Evolutionary conservation across 225 moss, liverwort and hornwort species (phyloP).

Genomic region (Antitrichia curtipendula): DNA sequence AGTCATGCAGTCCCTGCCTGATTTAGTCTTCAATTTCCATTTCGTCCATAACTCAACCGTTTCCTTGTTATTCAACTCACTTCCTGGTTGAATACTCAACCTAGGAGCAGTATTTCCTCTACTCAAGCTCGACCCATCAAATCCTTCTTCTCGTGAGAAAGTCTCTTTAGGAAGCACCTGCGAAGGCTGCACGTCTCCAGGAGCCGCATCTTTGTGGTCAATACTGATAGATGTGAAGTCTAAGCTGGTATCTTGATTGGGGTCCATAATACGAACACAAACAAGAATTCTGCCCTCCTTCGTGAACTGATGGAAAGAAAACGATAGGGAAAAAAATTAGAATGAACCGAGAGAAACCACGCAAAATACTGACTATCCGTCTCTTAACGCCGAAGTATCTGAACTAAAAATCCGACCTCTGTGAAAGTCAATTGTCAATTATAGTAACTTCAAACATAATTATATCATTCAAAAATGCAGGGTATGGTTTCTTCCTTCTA

Average conservation of each 20-base stretch:
- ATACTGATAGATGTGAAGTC: conserved; percentile 8
- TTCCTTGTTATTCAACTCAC: conserved; percentile 20
- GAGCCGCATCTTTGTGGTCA: conserved; percentile 1
- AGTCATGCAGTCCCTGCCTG: conserved; percentile 1
- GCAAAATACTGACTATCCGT: not conserved
- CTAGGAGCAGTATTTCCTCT: conserved; percentile 45
- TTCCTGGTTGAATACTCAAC: conserved; percentile 65
- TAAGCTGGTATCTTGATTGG: not conserved
- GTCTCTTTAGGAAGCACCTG: conserved; percentile 27
- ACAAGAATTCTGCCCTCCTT: conserved; percentile 74
- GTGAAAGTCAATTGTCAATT: not conserved
- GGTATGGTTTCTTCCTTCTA: not conserved
- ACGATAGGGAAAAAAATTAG: not conserved
- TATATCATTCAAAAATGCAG: not conserved
- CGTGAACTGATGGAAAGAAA: conserved; percentile 42
- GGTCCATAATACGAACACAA: conserved; percentile 42
- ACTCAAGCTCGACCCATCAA: conserved; percentile 3
- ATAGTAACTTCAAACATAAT: not conserved
- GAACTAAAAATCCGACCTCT: not conserved
- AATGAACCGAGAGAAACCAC: not conserved
- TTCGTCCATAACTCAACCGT: conserved; percentile 47
- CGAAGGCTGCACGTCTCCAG: conserved; percentile 17
- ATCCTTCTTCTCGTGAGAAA: conserved; percentile 1
- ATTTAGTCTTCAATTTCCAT: conserved; percentile 31
- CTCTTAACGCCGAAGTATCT: not conserved